A percentile compares a stretch with the other conserved stretches of the same genome.
phyloP scores from a whole-genome alignment of 352 stramenopile species.

The Plasmopara halstedii region DNA sequence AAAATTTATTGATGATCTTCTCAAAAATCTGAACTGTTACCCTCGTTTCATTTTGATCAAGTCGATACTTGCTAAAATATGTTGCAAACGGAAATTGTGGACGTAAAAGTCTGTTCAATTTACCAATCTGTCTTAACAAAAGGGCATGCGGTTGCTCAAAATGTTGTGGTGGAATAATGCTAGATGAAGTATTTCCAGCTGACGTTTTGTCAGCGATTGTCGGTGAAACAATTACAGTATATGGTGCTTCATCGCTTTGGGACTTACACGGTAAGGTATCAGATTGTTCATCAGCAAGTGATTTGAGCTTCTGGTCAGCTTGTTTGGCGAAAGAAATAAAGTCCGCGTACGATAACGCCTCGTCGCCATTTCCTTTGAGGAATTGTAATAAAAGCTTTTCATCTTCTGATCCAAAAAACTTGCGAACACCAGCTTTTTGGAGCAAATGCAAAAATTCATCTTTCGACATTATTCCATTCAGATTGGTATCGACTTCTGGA shows the following conservation, averaged over 20 bases:
- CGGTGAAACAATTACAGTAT: conserved; percentile 5
- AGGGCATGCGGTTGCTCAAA: conserved; percentile 8
- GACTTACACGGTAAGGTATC: not conserved
- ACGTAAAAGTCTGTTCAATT: conserved; percentile 37
- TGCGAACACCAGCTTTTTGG: conserved; percentile 45
- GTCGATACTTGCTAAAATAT: conserved; percentile 66
- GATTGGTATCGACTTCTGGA: conserved; percentile 44
- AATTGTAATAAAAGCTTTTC: conserved; percentile 60
- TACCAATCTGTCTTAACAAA: conserved; percentile 31
- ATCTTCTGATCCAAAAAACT: conserved; percentile 58
- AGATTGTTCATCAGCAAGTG: conserved; percentile 11
- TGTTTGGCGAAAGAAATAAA: conserved; percentile 60
- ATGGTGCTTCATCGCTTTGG: conserved; percentile 5
- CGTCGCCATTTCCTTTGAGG: conserved; percentile 56
- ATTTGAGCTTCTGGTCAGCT: conserved; percentile 32
- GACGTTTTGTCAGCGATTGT: too few relatives aligned
- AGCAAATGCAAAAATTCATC: conserved; percentile 65
- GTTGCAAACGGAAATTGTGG: conserved; percentile 63
- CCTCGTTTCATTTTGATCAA: conserved; percentile 21
- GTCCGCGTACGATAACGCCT: conserved; percentile 50
- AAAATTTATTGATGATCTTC: conserved; percentile 73
- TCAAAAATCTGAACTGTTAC: conserved; percentile 62
- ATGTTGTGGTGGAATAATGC: conserved; percentile 4
- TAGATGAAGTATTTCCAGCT: not conserved
- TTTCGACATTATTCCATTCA: conserved; percentile 45